These are phyloP conservation scores for Penicillium vulpinum DNA, from an alignment of 2,329 filamentous ascomycete species.

Conservation along the genomic window DNA sequence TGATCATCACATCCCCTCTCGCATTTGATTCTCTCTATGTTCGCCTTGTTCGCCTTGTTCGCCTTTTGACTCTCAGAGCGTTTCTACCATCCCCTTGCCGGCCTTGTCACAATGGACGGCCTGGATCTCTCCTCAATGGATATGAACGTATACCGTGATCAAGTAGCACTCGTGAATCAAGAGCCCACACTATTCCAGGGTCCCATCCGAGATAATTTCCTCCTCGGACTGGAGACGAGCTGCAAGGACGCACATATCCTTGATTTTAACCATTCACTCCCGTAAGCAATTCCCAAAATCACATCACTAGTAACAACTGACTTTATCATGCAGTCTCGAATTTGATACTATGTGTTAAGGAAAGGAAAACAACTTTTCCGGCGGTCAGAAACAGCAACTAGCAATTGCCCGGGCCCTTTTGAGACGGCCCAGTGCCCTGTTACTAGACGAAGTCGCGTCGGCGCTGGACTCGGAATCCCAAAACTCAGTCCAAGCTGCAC, in stretches of 20 bases:
- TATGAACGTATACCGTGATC: too few species aligned
- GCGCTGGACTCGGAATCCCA: neutral
- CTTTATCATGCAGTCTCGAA: neutral
- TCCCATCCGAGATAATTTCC: too few species aligned
- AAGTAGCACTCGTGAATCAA: too few species aligned
- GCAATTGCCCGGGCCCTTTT: neutral
- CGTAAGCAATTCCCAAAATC: neutral
- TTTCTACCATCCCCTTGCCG: too few species aligned
- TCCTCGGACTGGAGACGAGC: neutral
- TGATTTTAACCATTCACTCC: neutral
- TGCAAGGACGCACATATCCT: neutral
- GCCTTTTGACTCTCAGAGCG: too few species aligned
- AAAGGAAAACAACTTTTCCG: neutral
- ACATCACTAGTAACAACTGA: neutral
- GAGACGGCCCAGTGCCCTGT: neutral
- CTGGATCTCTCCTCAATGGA: too few species aligned
- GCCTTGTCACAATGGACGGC: too few species aligned
- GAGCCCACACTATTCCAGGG: too few species aligned
- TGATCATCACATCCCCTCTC: too few species aligned
- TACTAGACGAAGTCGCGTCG: neutral
- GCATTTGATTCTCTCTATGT: too few species aligned
- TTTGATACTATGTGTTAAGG: neutral
- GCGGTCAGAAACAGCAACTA: neutral
- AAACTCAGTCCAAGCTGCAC: neutral
- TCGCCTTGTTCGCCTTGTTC: too few species aligned